A percentile compares a stretch with the other conserved stretches of the same genome.
phyloP scores from a whole-genome alignment of 768 basidiomycete species.

The Auricularia auricula-judae region DNA sequence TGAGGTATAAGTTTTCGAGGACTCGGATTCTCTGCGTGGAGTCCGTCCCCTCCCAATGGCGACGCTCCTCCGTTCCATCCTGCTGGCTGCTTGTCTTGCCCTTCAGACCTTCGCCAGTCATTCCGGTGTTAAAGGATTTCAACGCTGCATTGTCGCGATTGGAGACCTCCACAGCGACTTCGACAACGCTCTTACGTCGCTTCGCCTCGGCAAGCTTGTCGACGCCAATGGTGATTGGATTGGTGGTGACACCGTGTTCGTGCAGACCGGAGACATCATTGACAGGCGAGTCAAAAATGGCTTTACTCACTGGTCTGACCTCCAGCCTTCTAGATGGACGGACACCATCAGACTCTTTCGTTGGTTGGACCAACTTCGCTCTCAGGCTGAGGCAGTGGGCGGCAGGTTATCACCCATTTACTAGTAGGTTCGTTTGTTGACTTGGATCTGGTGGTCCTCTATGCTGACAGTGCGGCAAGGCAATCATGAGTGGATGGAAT shows the following conservation, averaged over 20 bases:
- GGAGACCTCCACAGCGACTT: conserved; percentile 34
- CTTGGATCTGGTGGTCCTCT: background rate
- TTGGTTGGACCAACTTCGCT: conserved; percentile 26
- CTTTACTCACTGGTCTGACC: no score
- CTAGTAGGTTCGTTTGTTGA: background rate
- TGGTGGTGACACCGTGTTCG: conserved; percentile 24
- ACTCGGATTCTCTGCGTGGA: no score
- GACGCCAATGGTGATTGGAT: conserved; percentile 23
- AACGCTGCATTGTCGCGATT: conserved; percentile 20
- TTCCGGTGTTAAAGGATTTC: background rate
- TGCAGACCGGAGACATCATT: conserved; percentile 34
- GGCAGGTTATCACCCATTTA: conserved; percentile 27
- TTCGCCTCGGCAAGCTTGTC: conserved; percentile 24
- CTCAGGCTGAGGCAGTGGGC: conserved; percentile 21
- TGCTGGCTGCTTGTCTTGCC: no score
- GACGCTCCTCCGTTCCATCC: no score
- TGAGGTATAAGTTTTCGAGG: no score
- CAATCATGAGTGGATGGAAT: conserved; percentile 36
- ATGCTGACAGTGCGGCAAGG: conserved; percentile 11
- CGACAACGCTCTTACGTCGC: conserved; percentile 22
- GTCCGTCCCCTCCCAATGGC: no score
- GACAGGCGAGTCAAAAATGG: conserved; percentile 5
- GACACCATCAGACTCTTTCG: conserved; percentile 29
- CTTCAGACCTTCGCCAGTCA: no score
- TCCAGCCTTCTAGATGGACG: conserved; percentile 1